These are phyloP conservation scores for Mediolabrus comicus DNA, from an alignment of 108 stramenopile species.

Conservation along the genomic window DNA sequence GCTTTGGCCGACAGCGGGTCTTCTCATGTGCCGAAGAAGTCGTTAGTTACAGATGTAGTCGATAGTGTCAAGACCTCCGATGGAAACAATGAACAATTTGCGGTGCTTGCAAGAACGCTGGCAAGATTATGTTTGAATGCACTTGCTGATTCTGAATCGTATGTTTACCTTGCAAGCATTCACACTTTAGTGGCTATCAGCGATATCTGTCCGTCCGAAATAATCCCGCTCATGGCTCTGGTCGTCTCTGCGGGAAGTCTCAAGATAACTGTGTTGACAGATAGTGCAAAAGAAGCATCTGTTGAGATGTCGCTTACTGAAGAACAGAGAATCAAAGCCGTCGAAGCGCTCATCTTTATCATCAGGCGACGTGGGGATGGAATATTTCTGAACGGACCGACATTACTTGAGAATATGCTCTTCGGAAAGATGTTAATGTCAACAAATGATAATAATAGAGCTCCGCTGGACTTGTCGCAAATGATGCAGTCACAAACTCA, in stretches of 20 bases:
- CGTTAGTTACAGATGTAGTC: slow-evolving; percentile 20
- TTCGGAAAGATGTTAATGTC: slow-evolving; percentile 32
- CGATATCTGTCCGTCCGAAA: slow-evolving; percentile 51
- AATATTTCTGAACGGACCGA: slow-evolving; percentile 47
- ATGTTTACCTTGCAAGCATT: slow-evolving; percentile 85
- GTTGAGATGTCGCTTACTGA: slow-evolving; percentile 21
- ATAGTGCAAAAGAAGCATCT: neutral
- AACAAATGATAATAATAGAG: neutral
- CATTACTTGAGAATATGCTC: slow-evolving; percentile 55
- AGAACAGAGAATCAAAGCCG: slow-evolving; percentile 75
- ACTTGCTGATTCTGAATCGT: slow-evolving; percentile 79
- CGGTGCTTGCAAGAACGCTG: slow-evolving; percentile 28
- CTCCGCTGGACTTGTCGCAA: neutral
- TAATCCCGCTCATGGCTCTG: slow-evolving; percentile 55
- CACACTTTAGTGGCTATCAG: slow-evolving; percentile 76
- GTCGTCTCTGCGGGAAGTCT: slow-evolving; percentile 39
- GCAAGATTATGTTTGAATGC: slow-evolving; percentile 51
- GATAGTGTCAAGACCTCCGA: neutral
- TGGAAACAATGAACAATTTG: slow-evolving; percentile 6
- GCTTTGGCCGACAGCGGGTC: slow-evolving; percentile 30
- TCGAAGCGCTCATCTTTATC: slow-evolving; percentile 73
- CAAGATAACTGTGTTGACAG: slow-evolving; percentile 6
- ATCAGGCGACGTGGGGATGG: slow-evolving; percentile 68
- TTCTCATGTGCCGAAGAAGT: slow-evolving; percentile 2
- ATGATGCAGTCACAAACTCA: slow-evolving; percentile 59